A percentile compares a stretch with the other conserved stretches of the same genome.
phyloP scores from a whole-genome alignment of 176 grass and related monocot genomes.

The Carex parvula region DNA sequence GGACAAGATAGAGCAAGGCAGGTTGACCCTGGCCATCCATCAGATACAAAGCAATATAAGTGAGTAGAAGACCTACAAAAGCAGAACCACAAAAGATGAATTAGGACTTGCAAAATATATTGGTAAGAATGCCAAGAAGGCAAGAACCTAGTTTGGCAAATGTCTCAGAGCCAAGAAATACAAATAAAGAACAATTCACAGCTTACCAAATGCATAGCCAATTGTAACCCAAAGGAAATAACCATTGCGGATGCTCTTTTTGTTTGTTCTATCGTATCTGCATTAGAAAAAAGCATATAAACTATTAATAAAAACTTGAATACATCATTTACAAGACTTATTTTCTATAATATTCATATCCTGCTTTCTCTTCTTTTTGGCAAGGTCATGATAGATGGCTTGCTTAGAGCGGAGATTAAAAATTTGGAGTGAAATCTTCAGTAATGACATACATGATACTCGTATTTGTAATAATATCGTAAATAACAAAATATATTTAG shows the following conservation, averaged over 20 bases:
- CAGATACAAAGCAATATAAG: slow-evolving; percentile 73
- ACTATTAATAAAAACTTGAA: background rate
- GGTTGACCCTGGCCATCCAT: slow-evolving; percentile 94
- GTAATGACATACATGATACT: background rate
- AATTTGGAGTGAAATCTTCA: background rate
- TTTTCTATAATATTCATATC: background rate
- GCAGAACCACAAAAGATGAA: slow-evolving; percentile 1
- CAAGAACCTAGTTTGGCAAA: background rate
- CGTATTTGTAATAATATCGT: background rate
- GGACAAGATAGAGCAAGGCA: slow-evolving; percentile 83
- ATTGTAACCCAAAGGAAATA: slow-evolving; percentile 87
- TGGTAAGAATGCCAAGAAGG: background rate
- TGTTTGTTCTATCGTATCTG: slow-evolving; percentile 84
- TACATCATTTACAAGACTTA: background rate
- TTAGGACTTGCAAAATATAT: slow-evolving; percentile 4
- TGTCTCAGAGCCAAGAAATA: background rate
- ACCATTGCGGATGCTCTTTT: slow-evolving; percentile 66
- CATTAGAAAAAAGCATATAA: background rate
- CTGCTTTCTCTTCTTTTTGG: background rate
- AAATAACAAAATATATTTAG: background rate
- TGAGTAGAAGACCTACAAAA: slow-evolving; percentile 74
- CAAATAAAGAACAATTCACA: background rate
- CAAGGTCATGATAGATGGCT: background rate
- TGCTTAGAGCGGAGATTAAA: background rate
- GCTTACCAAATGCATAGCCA: slow-evolving; percentile 86